Percentiles rank a stretch among this genome's conserved stretches.
Evolutionary conservation across 257 asterid species (phyloP).

Genomic region (Fraxinus excelsior): DNA sequence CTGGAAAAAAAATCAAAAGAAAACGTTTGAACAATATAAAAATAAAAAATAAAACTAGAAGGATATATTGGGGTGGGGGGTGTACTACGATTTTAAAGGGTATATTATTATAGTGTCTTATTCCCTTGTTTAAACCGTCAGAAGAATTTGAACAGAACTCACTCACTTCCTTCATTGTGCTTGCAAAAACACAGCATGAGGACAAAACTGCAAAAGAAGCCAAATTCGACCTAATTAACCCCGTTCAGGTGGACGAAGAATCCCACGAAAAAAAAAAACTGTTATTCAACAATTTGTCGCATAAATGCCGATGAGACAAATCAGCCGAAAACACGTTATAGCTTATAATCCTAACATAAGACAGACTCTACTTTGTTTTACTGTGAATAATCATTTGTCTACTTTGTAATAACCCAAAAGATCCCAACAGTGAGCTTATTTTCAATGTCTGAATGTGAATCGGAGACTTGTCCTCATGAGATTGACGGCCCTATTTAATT

Average conservation of each 20-base stretch:
- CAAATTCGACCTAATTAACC: conserved; percentile 17
- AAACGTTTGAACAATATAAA: too few relatives aligned
- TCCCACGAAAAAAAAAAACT: conserved; percentile 22
- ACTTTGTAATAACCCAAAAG: conserved; percentile 15
- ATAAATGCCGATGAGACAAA: neutral
- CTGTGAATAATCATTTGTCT: neutral
- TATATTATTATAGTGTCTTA: too few relatives aligned
- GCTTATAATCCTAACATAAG: conserved; percentile 4
- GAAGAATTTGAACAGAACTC: too few relatives aligned
- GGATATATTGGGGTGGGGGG: too few relatives aligned
- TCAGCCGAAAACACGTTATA: conserved; percentile 21
- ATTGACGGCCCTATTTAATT: neutral
- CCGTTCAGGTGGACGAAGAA: conserved; percentile 33
- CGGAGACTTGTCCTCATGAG: neutral
- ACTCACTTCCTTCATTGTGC: too few relatives aligned
- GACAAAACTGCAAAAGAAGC: neutral
- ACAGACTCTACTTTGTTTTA: conserved; percentile 20
- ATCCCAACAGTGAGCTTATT: neutral
- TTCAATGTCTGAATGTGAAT: neutral
- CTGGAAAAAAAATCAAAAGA: too few relatives aligned
- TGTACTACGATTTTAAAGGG: too few relatives aligned
- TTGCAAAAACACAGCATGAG: too few relatives aligned
- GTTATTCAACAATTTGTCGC: conserved; percentile 39
- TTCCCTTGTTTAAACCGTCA: too few relatives aligned
- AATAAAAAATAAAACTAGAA: too few relatives aligned